Evolutionary conservation across 2,329 filamentous ascomycete species (phyloP).

Genomic region (Colletotrichum liriopes): DNA sequence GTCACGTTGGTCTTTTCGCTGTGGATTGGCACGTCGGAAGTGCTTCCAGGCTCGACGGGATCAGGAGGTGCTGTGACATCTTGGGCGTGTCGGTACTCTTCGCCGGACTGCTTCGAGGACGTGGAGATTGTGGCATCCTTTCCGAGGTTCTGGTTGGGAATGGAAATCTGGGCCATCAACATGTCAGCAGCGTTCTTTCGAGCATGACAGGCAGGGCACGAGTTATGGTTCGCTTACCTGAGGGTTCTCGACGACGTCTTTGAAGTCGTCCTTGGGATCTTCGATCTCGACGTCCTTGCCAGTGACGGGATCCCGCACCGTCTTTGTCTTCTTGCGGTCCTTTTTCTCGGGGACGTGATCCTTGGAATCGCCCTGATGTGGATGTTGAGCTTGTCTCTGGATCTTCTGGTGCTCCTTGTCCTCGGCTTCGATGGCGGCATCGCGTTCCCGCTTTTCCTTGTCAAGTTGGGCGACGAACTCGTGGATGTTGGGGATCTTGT

Average conservation of each 20-base stretch:
- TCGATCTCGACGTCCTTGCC: slow-evolving; percentile 89
- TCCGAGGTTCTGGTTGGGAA: slow-evolving; percentile 91
- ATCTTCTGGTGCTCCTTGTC: slow-evolving; percentile 55
- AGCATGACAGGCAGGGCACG: no score
- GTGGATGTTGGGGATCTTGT: slow-evolving; percentile 90
- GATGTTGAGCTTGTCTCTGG: not conserved
- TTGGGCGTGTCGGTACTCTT: slow-evolving; percentile 88
- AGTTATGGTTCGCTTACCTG: slow-evolving; percentile 62
- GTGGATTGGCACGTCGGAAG: slow-evolving; percentile 94
- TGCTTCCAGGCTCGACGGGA: slow-evolving; percentile 84
- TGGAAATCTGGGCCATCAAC: slow-evolving; percentile 71
- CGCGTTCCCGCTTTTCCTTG: slow-evolving; percentile 82
- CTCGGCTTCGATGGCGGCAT: slow-evolving; percentile 78
- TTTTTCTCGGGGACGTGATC: slow-evolving; percentile 58
- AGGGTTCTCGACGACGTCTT: slow-evolving; percentile 81
- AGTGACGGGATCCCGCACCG: slow-evolving; percentile 90
- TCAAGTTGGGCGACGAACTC: slow-evolving; percentile 87
- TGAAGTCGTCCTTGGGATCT: slow-evolving; percentile 79
- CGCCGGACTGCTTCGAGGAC: slow-evolving; percentile 77
- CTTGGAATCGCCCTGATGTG: slow-evolving; percentile 51
- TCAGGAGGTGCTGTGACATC: slow-evolving; percentile 94
- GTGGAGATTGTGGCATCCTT: slow-evolving; percentile 82
- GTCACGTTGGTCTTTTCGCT: slow-evolving; percentile 97
- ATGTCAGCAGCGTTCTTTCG: not conserved
- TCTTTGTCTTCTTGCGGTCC: slow-evolving; percentile 69